Conservation (phyloP, 768 basidiomycete species). For the Dioszegia hungarica region DNA sequence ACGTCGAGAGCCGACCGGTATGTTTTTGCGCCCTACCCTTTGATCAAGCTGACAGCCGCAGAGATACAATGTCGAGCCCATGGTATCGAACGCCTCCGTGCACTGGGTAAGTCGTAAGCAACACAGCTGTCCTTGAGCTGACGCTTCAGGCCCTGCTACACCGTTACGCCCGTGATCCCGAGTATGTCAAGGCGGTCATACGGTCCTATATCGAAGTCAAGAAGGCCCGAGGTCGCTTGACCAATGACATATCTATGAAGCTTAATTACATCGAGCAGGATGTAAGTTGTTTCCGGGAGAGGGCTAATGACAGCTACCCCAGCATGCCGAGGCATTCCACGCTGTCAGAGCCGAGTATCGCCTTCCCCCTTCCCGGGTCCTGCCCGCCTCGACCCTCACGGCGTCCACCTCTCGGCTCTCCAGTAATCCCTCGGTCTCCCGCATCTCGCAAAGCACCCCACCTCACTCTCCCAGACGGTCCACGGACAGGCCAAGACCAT, state of each 20-base stretch:
- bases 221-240: constrained; percentile 27
- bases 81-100: background rate
- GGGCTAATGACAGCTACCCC: constrained; percentile 20
- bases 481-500: background rate
- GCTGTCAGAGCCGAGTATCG: constrained; percentile 28
- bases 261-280: constrained; percentile 38
- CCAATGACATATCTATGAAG: constrained; percentile 35
- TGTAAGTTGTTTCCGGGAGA: constrained; percentile 16
- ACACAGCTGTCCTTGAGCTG: too few species aligned
- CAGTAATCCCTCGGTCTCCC: background rate
- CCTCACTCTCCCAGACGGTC: constrained; percentile 5
- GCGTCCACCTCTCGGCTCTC: background rate
- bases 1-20: background rate
- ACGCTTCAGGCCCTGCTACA: constrained; percentile 6
- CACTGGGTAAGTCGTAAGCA: too few species aligned
- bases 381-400: constrained; percentile 3
- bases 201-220: constrained; percentile 41
- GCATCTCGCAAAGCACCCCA: constrained; percentile 7
- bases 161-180: constrained; percentile 6
- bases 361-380: constrained; percentile 31
- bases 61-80: constrained; percentile 7
- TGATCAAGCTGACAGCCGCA: background rate
- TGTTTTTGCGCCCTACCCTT: background rate
- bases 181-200: constrained; percentile 40
- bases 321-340: constrained; percentile 23